Conservation (phyloP, 345 rosid species). For the Trapa bicornis region DNA sequence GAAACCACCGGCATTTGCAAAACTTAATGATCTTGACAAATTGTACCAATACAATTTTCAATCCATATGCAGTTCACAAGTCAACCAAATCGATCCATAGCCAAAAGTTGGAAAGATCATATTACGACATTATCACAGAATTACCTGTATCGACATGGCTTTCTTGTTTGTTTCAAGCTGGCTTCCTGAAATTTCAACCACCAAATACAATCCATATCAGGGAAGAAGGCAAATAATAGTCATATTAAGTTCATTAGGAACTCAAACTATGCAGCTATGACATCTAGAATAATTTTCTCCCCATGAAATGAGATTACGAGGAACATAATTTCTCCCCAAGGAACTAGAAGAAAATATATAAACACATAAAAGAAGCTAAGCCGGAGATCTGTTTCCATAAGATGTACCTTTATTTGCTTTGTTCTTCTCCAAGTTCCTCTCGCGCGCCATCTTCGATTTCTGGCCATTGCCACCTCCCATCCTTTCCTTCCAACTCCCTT, state of each 20-base stretch:
- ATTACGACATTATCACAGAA: neutral
- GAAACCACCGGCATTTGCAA: no score
- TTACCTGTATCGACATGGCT: slow-evolving; percentile 52
- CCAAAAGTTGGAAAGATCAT: no score
- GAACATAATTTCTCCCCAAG: no score
- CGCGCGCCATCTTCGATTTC: slow-evolving; percentile 44
- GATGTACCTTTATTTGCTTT: slow-evolving; percentile 27
- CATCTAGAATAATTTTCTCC: neutral
- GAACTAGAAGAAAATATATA: no score
- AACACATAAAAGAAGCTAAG: no score
- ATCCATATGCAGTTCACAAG: neutral
- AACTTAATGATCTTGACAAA: no score
- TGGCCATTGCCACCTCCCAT: slow-evolving; percentile 52
- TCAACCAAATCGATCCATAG: neutral
- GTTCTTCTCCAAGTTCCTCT: slow-evolving; percentile 36
- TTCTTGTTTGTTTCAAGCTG: slow-evolving; percentile 49
- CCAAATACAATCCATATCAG: neutral
- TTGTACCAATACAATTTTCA: no score
- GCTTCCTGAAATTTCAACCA: slow-evolving; percentile 27
- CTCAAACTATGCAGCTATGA: no score
- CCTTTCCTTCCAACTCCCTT: neutral
- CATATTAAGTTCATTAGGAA: no score
- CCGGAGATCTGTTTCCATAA: no score
- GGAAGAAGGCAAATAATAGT: neutral
- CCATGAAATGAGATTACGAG: neutral